Evolutionary conservation across 2,329 filamentous ascomycete genomes (phyloP).

Genomic region (Apiospora malaysiana): DNA sequence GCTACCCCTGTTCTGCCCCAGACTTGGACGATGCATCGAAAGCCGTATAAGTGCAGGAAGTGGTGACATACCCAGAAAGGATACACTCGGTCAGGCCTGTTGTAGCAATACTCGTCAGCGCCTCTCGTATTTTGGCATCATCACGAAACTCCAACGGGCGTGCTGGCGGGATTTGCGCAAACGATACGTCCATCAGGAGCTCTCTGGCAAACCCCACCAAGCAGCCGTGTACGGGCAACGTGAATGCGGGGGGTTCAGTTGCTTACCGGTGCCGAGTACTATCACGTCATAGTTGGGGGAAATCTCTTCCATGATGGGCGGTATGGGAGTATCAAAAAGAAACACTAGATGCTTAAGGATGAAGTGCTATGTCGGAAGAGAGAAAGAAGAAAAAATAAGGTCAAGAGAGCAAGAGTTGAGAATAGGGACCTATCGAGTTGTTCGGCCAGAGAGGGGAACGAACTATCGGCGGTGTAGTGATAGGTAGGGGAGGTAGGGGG

Average conservation of each 20-base stretch:
- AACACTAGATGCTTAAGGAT: constrained; percentile 38
- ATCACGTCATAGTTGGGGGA: constrained; percentile 98
- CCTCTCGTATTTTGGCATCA: not conserved
- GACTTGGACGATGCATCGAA: not conserved
- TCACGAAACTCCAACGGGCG: not conserved
- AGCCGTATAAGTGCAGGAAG: constrained; percentile 3
- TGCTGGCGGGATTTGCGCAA: constrained; percentile 3
- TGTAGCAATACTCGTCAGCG: not conserved
- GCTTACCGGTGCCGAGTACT: constrained; percentile 93
- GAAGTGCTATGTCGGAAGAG: constrained; percentile 28
- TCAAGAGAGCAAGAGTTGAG: constrained; percentile 16
- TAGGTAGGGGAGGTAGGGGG: not conserved
- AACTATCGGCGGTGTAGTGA: constrained; percentile 19
- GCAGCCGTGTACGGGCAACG: constrained; percentile 21
- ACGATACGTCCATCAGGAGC: constrained; percentile 42
- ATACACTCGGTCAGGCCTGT: constrained; percentile 97
- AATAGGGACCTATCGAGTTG: constrained; percentile 17
- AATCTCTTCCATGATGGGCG: constrained; percentile 88
- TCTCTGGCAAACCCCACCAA: constrained; percentile 26
- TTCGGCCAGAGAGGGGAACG: constrained; percentile 4
- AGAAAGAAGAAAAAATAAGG: constrained; percentile 27
- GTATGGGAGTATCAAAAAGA: constrained; percentile 32
- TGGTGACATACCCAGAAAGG: constrained; percentile 79
- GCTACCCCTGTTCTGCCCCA: constrained; percentile 20
- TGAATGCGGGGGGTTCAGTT: constrained; percentile 40